Base-by-base conservation (phyloP, 257 asterid genomes). In the Primulina huaijiensis region DNA sequence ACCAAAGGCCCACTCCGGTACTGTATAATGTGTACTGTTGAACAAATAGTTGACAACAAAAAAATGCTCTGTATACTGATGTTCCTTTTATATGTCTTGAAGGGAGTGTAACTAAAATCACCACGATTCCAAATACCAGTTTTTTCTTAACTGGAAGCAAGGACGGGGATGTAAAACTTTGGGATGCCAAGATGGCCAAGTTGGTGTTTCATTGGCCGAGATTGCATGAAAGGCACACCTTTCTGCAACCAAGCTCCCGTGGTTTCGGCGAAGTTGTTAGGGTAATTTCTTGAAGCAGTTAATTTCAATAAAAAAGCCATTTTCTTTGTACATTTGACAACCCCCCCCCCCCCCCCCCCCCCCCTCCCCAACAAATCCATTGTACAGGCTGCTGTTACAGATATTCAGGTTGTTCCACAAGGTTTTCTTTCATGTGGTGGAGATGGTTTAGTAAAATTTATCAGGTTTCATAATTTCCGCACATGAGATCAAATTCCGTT, bases 1-100 rank as follows among this genome's bases (percentile, higher is more conserved):
- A 72, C 99, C 97, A 31, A 94, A 91, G 83, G 99, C 99, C 79
- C 99, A 94, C 85, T 79, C 97, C 77, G 99, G 99, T 90, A 86
- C 65, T 63, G 75, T 35, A 67, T 33, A 21, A 9, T 62, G 58
- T 40, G 72, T 60, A 61, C 64, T 69, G 72, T 70, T 67, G 31
- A 35, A 21, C 12, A 30, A 59, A 50, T 46, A 50, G 55, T 52
- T n/a, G 23, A 25, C 76, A 69, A 67, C n/a, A 43, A 43, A 11
- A 43, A 43, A 43, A 10, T 43, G 53, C 5, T 43, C 1, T 19
- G 52, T 60, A 17, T 79, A 60, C 81, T 82, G 59, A 81, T 77
- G 60, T 60, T 23, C 59, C 25, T 62, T 50, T 46, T 40, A 65
- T 77, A 56, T 77, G 63, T 43, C 67, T 57, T 84, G 75, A 77